Evolutionary conservation across 306 rosid species (phyloP).

Genomic region (Chamaecrista fasciculata): DNA sequence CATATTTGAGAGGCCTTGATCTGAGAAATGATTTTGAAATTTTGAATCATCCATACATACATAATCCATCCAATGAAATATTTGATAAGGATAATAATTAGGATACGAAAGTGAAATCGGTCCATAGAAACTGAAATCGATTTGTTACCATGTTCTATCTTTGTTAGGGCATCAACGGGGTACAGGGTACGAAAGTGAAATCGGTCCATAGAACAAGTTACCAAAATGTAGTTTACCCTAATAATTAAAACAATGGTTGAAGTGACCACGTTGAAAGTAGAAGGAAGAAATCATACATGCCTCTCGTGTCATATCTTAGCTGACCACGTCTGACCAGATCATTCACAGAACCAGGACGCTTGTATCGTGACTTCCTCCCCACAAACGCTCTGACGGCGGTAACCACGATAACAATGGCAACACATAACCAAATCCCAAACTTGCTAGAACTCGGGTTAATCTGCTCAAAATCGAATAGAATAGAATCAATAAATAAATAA

Average conservation of each 20-base stretch:
- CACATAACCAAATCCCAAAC: slow-evolving; percentile 58
- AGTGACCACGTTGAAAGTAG: neutral
- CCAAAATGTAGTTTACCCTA: no score
- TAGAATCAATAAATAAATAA: neutral
- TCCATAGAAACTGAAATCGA: no score
- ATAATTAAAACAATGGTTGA: no score
- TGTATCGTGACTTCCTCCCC: slow-evolving; percentile 44
- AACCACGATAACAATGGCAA: slow-evolving; percentile 53
- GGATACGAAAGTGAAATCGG: no score
- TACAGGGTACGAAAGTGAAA: no score
- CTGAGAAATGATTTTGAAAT: slow-evolving; percentile 40
- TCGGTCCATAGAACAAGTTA: no score
- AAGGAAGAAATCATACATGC: slow-evolving; percentile 84
- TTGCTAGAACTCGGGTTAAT: slow-evolving; percentile 41
- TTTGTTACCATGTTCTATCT: no score
- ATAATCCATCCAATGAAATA: neutral
- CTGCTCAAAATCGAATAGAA: slow-evolving; percentile 25
- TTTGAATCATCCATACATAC: no score
- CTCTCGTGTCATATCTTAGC: slow-evolving; percentile 95
- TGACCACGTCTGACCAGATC: slow-evolving; percentile 96
- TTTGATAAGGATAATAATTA: neutral
- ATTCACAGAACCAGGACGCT: slow-evolving; percentile 81
- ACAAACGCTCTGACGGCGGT: slow-evolving; percentile 37
- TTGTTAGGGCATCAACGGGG: no score
- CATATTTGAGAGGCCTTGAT: slow-evolving; percentile 81